Base-by-base conservation (phyloP, 192 early-diverging fungal species). In the Pilaira anomala region DNA sequence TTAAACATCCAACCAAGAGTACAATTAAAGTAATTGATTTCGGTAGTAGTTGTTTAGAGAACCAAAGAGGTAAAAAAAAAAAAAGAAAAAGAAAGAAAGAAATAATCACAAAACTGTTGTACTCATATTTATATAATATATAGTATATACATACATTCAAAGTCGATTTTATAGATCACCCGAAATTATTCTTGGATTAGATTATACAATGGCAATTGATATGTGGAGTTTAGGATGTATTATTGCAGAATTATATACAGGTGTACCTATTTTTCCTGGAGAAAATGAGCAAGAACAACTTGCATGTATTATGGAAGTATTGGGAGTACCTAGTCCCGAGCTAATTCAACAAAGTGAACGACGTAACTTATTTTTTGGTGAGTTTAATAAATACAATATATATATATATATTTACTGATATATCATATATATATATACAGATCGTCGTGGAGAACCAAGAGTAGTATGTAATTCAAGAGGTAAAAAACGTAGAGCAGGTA, bases 151-250 rank as follows among this genome's bases (percentile, higher is more conserved):
- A 4, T 98, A 98, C 65, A 97, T 98, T 51, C 97, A 98, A 75
- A 87, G 84, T 63, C 83, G 97, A 44, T 98, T 98, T 78, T 98
- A 98, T 75, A 88, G 97, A 26, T 91, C 92, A 19, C 97, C 97
- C 9, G 97, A 98, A 76, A 93, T 98, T 21, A 98, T 98, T 49
- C 73, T 98, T 51, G 71, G 71, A 5, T 51, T 85, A 68, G 81
- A 80, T 18, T 98, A 98, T 67, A 91, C 82, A 58, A 91, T 87
- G 61, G 86, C 92, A 2, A 98, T 98, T 64, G 96, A 98, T 75
- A 91, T 98, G 87, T 98, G 96, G 96, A 90, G 88, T 60, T 77
- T 98, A 45, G 96, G 96, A 13, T 97, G 95, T 71, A 96, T 98
- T 53, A 81, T 96, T 8, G 95, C 89, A 13, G 96, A 98, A 66